Conservation (phyloP, 2,329 filamentous ascomycete genomes). For the Colletotrichum magnum region DNA sequence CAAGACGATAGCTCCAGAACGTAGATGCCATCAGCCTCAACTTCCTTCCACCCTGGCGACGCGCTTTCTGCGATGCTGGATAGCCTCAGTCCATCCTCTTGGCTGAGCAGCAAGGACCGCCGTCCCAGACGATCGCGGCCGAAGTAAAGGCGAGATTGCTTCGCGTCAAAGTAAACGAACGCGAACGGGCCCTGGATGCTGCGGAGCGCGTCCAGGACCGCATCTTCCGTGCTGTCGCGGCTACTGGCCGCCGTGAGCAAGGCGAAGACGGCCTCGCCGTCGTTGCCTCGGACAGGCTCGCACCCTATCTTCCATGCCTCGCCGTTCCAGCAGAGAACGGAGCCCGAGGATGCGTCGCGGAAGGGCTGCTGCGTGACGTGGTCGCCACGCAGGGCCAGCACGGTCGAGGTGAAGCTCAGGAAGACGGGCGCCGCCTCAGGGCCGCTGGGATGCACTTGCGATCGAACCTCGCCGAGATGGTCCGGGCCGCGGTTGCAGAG, state of each 20-base stretch:
- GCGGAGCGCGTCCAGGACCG: conserved; percentile 68
- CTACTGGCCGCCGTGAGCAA: conserved; percentile 64
- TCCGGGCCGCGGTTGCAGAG: conserved; percentile 73
- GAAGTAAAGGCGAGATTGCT: conserved; percentile 77
- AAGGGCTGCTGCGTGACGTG: conserved; percentile 82
- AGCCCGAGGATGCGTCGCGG: conserved; percentile 66
- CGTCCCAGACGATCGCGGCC: conserved; percentile 90
- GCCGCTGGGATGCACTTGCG: conserved; percentile 47
- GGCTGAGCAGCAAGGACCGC: conserved; percentile 80
- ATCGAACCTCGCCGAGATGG: conserved; percentile 61
- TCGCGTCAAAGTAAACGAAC: conserved; percentile 84
- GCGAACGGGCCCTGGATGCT: conserved; percentile 87
- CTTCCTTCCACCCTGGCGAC: conserved; percentile 77
- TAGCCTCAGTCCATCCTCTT: conserved; percentile 68
- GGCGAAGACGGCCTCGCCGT: conserved; percentile 79
- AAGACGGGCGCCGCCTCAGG: conserved; percentile 51
- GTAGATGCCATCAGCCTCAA: conserved; percentile 88
- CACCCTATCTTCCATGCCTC: conserved; percentile 87
- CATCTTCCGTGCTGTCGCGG: conserved; percentile 46
- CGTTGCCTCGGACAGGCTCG: conserved; percentile 77
- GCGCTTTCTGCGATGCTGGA: conserved; percentile 78
- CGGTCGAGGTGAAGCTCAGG: conserved; percentile 83
- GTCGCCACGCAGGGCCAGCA: conserved; percentile 89
- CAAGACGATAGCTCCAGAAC: conserved; percentile 67
- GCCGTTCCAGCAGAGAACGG: conserved; percentile 94